Conservation (phyloP, 805 yeast genomes). For the Pichia nanzhaoensis region DNA sequence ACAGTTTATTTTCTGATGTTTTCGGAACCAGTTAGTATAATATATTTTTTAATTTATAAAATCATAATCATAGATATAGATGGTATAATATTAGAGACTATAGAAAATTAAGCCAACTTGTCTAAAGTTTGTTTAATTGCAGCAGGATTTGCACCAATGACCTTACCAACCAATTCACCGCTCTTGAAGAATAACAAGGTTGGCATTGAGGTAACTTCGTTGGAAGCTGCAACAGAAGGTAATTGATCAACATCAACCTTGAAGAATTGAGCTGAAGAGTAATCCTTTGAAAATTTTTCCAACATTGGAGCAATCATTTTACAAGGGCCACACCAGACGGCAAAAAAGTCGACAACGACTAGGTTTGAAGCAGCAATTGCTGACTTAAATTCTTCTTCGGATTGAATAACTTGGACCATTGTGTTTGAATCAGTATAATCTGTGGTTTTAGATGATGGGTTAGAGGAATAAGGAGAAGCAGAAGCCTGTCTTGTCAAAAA, state of each 20-base stretch:
- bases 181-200: conserved; percentile 68
- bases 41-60: no score
- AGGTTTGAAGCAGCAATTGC: conserved; percentile 55
- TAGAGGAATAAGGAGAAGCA: conserved; percentile 4
- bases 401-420: conserved; percentile 49
- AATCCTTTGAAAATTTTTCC: conserved; percentile 69
- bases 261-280: conserved; percentile 65
- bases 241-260: conserved; percentile 90
- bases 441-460: conserved; percentile 2
- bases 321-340: conserved; percentile 99
- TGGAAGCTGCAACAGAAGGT: conserved; percentile 64
- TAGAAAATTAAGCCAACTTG: conserved; percentile 22
- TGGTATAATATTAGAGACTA: neutral
- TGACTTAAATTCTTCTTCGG: conserved; percentile 53
- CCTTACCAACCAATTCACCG: conserved; percentile 72
- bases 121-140: conserved; percentile 60
- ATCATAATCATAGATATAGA: neutral
- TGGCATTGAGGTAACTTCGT: conserved; percentile 54
- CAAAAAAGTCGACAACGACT: conserved; percentile 92
- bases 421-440: conserved; percentile 2
- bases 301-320: conserved; percentile 93
- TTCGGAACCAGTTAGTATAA: conserved; percentile 15
- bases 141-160: conserved; percentile 87
- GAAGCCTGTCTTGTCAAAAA: conserved; percentile 17
- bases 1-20: conserved; percentile 56